Evolutionary conservation across 1,284 basidiomycete genomes (phyloP), one percentile per base, ranked within the genome.

Genomic region (Anthracocystis panici-leucophaei): DNA sequence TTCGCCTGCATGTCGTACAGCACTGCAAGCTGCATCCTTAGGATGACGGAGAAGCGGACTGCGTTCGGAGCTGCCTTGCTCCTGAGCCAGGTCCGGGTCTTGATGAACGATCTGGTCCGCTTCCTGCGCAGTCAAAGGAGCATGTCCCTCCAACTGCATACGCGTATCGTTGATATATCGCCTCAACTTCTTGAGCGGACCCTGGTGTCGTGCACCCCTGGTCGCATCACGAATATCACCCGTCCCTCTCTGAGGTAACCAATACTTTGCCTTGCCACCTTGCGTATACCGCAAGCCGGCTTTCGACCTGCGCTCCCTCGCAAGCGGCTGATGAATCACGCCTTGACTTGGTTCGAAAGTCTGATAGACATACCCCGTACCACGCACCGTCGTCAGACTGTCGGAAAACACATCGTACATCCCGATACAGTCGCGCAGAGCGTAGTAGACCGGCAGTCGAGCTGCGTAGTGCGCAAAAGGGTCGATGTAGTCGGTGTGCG

Each of bases 291-390:
- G 89, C 50, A 99, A 87, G 0, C 96, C 96, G 8, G 83, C 82
- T 20, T 80, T 78, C 27, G 68, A 69, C 11, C 82, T 42, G 20
- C 80, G 49, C 31, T 77, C 63, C 5, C 79, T 56, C 1, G 78
- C 82, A 7, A 75, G 70, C 7, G 74, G 65, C 42, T 84, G 82
- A 80, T 99, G 96, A 79, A 98, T 91, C 52, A 91, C 91, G 0
- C 95, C 95, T 84, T 97, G 94, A 41, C 92, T 93, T 1, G 96
- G 95, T 83, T 99, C 96, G 83, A 96, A 98, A 41, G 92, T 92
- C 63, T 94, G 91, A 86, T 99, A 99, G 54, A 93, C 93, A 88
- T 98, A 95, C 1, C 94, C 93, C 74, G 92, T 90, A 2, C 96
- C 96, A 18, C 90, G 88, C 10, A 97, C 87, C 0, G 96, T 99